phyloP scores from a whole-genome alignment of 2,329 filamentous ascomycete genomes.

The Phoma sp. region DNA sequence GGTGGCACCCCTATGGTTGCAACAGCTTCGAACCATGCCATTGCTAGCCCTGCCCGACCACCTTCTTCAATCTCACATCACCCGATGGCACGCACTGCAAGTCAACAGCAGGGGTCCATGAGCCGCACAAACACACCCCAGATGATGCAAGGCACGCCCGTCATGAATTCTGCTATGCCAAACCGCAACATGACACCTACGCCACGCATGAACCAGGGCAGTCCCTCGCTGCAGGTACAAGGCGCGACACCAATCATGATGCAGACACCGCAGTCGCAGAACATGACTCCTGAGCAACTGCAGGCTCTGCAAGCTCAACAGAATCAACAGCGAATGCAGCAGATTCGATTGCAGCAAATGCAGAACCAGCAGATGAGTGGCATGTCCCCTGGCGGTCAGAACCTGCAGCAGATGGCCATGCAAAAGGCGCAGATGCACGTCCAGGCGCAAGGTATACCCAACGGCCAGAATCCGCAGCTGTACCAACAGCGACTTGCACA shows the following conservation, averaged over 20 bases:
- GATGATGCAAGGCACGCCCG: constrained; percentile 47
- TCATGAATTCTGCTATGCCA: constrained; percentile 47
- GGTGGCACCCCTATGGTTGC: constrained; percentile 55
- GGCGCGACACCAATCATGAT: constrained; percentile 48
- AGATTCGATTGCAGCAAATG: constrained; percentile 14
- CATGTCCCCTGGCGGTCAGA: constrained; percentile 28
- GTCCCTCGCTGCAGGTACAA: constrained; percentile 43
- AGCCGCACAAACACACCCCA: constrained; percentile 49
- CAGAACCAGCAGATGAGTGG: constrained; percentile 17
- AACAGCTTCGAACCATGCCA: constrained; percentile 46
- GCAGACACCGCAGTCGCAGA: constrained; percentile 40
- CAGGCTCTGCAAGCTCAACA: constrained; percentile 36
- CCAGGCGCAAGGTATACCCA: constrained; percentile 41
- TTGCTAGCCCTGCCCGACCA: constrained; percentile 47
- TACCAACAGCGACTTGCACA: constrained; percentile 39
- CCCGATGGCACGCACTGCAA: constrained; percentile 47
- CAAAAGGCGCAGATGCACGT: constrained; percentile 42
- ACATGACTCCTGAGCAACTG: constrained; percentile 46
- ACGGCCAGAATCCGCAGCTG: constrained; percentile 32
- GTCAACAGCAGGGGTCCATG: constrained; percentile 46
- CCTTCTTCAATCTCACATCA: constrained; percentile 49
- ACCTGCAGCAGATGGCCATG: constrained; percentile 40
- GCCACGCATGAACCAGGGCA: constrained; percentile 47
- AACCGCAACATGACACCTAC: constrained; percentile 50
- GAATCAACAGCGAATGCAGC: constrained; percentile 35